Percentiles rank a stretch among this genome's conserved stretches.
These are phyloP conservation scores for Colletotrichum sublineola DNA, from an alignment of 2,329 filamentous ascomycete species.

Conservation along the genomic window DNA sequence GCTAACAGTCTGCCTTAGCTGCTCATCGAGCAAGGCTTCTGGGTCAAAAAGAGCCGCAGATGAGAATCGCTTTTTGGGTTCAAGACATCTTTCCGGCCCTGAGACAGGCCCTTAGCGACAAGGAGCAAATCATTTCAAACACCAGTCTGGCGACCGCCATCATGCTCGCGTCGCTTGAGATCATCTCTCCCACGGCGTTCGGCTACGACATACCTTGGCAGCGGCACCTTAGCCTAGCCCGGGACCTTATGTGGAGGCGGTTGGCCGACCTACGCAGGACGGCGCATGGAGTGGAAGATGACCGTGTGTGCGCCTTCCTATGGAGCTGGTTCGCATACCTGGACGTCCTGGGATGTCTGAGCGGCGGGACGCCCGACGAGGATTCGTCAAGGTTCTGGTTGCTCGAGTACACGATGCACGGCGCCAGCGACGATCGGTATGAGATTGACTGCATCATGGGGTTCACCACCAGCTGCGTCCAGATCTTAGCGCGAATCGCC, in stretches of 20 bases:
- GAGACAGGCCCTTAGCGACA: conserved; percentile 73
- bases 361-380: conserved; percentile 66
- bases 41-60: conserved; percentile 78
- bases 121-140: conserved; percentile 75
- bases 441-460: conserved; percentile 87
- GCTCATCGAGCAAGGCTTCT: conserved; percentile 83
- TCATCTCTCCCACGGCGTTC: conserved; percentile 85
- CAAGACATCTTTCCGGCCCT: conserved; percentile 82
- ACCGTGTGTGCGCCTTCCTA: conserved; percentile 79
- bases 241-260: conserved; percentile 79
- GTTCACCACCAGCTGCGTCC: conserved; percentile 79
- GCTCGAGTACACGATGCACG: conserved; percentile 64
- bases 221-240: conserved; percentile 80
- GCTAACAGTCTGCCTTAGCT: conserved; percentile 56
- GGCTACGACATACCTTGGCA: conserved; percentile 87
- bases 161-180: conserved; percentile 86
- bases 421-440: conserved; percentile 67
- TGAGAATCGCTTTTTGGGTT: conserved; percentile 85
- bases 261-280: conserved; percentile 51
- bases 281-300: conserved; percentile 60
- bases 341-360: conserved; percentile 81
- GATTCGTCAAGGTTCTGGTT: conserved; percentile 65
- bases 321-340: conserved; percentile 88
- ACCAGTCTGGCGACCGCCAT: conserved; percentile 84
- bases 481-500: conserved; percentile 78